phyloP scores from a whole-genome alignment of 2,329 filamentous ascomycete genomes.

The Sarocladium kiliense region DNA sequence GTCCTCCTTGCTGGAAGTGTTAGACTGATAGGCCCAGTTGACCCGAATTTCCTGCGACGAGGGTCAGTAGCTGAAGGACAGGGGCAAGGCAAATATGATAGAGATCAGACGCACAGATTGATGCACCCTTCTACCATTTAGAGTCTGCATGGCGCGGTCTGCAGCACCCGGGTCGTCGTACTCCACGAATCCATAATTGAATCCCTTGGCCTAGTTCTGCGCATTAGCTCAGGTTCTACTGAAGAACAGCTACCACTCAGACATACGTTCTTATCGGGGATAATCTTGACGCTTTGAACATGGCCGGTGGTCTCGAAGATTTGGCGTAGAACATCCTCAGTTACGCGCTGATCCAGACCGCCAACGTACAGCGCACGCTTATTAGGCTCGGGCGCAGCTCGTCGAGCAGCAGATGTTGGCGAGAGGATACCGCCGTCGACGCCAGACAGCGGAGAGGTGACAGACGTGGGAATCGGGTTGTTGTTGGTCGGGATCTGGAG shows the following conservation, averaged over 20 bases:
- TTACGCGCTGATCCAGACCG: constrained; percentile 89
- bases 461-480: constrained; percentile 86
- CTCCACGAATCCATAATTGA: constrained; percentile 98
- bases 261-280: constrained; percentile 97
- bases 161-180: constrained; percentile 97
- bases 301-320: constrained; percentile 99
- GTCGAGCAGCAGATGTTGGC: constrained; percentile 76
- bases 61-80: constrained; percentile 16
- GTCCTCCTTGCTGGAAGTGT: constrained; percentile 89
- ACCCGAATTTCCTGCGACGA: constrained; percentile 83
- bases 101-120: constrained; percentile 65
- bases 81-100: not conserved
- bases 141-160: constrained; percentile 92
- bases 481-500: constrained; percentile 87
- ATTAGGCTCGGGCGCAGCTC: constrained; percentile 94
- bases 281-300: constrained; percentile 98
- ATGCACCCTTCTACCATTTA: constrained; percentile 93
- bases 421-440: constrained; percentile 70
- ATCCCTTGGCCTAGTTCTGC: constrained; percentile 70
- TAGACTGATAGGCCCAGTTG: constrained; percentile 99
- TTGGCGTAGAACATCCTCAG: constrained; percentile 91
- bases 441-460: constrained; percentile 79
- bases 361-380: constrained; percentile 96
- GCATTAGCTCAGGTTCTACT: not conserved
- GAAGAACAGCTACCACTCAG: not conserved